These are phyloP conservation scores for Arthrobotrys conoides DNA, from an alignment of 2,329 filamentous ascomycete species.

Conservation along the genomic window DNA sequence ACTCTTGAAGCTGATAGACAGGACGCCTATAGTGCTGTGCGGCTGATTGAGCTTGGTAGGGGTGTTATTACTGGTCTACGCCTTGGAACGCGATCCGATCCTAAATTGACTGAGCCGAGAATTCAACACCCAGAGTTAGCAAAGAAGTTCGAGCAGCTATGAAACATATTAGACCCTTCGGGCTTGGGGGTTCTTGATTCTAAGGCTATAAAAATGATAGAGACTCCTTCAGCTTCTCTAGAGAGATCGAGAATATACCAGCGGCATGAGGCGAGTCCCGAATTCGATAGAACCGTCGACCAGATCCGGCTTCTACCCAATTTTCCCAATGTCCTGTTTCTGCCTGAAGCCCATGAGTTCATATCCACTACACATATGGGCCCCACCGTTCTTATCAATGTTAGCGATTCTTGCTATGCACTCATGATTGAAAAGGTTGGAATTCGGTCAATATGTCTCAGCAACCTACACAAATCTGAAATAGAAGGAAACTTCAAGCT, in stretches of 20 bases:
- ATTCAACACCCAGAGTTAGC: constrained; percentile 30
- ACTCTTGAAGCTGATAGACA: constrained; percentile 54
- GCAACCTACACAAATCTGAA: no score
- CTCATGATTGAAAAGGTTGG: no score
- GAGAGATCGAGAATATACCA: no score
- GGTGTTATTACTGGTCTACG: constrained; percentile 58
- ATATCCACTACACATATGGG: constrained; percentile 62
- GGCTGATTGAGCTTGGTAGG: constrained; percentile 61
- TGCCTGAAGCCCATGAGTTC: constrained; percentile 59
- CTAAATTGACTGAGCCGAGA: constrained; percentile 58
- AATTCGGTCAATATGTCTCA: no score
- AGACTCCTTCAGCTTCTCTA: no score
- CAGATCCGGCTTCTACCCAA: constrained; percentile 20
- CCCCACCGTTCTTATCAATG: constrained; percentile 65
- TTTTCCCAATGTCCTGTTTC: constrained; percentile 19
- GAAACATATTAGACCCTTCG: constrained; percentile 27
- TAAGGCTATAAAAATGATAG: not conserved
- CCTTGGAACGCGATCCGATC: constrained; percentile 56
- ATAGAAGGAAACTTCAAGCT: not conserved
- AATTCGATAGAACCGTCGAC: not conserved
- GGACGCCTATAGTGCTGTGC: constrained; percentile 36
- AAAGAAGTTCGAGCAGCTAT: constrained; percentile 24
- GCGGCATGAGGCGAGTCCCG: not conserved
- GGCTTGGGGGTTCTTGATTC: not conserved
- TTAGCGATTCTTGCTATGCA: no score